Conservation (phyloP, 352 stramenopile genomes). For the Phytophthora cactorum region DNA sequence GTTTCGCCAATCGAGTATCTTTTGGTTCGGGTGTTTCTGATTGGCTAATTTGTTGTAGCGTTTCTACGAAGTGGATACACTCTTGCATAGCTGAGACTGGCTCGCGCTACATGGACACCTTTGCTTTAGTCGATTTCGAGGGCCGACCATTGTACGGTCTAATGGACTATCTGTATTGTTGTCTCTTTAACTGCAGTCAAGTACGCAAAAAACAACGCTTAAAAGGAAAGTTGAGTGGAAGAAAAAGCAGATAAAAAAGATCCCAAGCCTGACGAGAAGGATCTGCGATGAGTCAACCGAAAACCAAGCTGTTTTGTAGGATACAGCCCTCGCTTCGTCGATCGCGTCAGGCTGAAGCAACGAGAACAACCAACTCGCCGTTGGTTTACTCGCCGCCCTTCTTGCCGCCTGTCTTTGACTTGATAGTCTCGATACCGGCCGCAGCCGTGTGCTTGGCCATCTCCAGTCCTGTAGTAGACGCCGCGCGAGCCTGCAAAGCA, state of each 20-base stretch:
- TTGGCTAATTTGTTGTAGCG: constrained; percentile 5
- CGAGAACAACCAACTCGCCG: constrained; percentile 8
- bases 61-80: constrained; percentile 21
- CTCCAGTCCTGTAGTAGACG: constrained; percentile 67
- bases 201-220: constrained; percentile 34
- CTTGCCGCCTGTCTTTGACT: constrained; percentile 76
- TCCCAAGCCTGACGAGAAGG: constrained; percentile 8
- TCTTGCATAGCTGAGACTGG: constrained; percentile 9
- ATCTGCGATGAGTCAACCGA: constrained; percentile 20
- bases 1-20: constrained; percentile 28
- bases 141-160: constrained; percentile 12
- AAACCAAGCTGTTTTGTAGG: constrained; percentile 21
- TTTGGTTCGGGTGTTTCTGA: constrained; percentile 12
- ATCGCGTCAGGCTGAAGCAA: constrained; percentile 10
- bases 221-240: constrained; percentile 22
- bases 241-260: constrained; percentile 20
- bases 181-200: constrained; percentile 32
- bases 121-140: neutral
- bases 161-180: constrained; percentile 45
- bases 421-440: constrained; percentile 76
- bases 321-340: constrained; percentile 14
- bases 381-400: constrained; percentile 58
- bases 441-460: constrained; percentile 82
- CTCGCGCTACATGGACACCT: neutral
- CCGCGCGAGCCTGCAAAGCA: constrained; percentile 56